Evolutionary conservation across 2,329 filamentous ascomycete genomes (phyloP), one percentile per base, ranked within the genome.

Genomic region (Talaromyces sp.): DNA sequence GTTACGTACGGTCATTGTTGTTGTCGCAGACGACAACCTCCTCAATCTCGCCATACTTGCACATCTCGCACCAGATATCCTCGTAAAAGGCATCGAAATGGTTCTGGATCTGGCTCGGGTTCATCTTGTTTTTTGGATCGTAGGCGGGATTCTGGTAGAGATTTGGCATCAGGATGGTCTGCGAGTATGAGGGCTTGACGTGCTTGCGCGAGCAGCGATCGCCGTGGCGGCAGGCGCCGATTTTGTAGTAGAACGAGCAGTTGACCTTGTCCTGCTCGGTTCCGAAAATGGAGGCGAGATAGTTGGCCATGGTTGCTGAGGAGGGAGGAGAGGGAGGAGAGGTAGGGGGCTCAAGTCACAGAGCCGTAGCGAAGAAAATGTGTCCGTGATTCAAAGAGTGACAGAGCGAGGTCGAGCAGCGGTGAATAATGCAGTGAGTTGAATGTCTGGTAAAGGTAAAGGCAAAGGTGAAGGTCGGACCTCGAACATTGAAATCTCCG

Each of bases 221-320:
- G 74, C 94, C 94, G 83, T 99, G 94, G 64, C 94, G 89, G 83
- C 94, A 99, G 58, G 94, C 94, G 75, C 94, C 94, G 77, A 99
- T 99, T 83, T 99, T 99, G 89, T 97, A 92, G 87, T 99, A 99
- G 86, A 99, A 99, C 61, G 90, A 94, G 85, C 94, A 97, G 85
- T 97, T 97, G 82, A 97, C 92, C 75, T 93, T 99, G 87, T 99
- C 94, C 79, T 97, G 94, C 84, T 99, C 94, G 31, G 94, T 99
- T 72, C 94, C 94, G 83, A 99, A 99, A 81, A 99, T 99, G 75
- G 92, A 96, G 72, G 94, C 94, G 76, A 99, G 90, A 76, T 97
- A 97, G 83, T 97, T 97, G 73, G 92, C 92, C 92, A 96, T 96
- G 72, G 29, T 51, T 50, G 24, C 17, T 48, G 11, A 35, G 14